Evolutionary conservation across 495 filamentous ascomycete genomes (phyloP).

Genomic region (Ramalina intermedia): DNA sequence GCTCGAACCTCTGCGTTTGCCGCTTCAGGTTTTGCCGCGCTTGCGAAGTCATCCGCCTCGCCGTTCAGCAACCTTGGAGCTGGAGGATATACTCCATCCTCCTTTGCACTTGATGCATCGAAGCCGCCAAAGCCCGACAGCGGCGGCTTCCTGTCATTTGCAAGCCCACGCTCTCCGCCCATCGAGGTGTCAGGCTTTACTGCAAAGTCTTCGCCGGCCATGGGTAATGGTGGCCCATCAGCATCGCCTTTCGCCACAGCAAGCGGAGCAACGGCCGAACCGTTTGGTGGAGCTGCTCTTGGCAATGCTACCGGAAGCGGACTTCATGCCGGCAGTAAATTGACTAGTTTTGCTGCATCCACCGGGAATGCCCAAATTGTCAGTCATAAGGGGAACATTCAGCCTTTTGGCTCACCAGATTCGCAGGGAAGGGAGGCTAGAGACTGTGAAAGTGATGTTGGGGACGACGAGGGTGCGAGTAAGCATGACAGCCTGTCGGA

Average conservation of each 20-base stretch:
- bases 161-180: too few relatives aligned
- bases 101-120: too few relatives aligned
- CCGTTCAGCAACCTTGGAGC: constrained; percentile 38
- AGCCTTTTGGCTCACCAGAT: constrained; percentile 55
- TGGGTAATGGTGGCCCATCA: too few relatives aligned
- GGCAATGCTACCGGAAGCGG: constrained; percentile 41
- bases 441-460: constrained; percentile 29
- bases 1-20: constrained; percentile 39
- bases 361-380: constrained; percentile 37
- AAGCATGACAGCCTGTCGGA: constrained; percentile 22
- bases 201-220: too few relatives aligned
- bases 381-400: constrained; percentile 40
- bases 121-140: not conserved
- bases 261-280: constrained; percentile 21
- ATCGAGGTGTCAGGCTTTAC: too few relatives aligned
- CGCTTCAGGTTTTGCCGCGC: constrained; percentile 33
- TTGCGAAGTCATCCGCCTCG: constrained; percentile 39
- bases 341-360: constrained; percentile 57
- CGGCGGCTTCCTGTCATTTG: not conserved
- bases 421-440: constrained; percentile 36
- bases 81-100: too few relatives aligned
- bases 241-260: constrained; percentile 18
- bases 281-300: constrained; percentile 26
- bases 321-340: constrained; percentile 32
- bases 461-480: constrained; percentile 30